Base-by-base conservation (phyloP, 2,329 filamentous ascomycete genomes). In the Celoporthe dispersa region DNA sequence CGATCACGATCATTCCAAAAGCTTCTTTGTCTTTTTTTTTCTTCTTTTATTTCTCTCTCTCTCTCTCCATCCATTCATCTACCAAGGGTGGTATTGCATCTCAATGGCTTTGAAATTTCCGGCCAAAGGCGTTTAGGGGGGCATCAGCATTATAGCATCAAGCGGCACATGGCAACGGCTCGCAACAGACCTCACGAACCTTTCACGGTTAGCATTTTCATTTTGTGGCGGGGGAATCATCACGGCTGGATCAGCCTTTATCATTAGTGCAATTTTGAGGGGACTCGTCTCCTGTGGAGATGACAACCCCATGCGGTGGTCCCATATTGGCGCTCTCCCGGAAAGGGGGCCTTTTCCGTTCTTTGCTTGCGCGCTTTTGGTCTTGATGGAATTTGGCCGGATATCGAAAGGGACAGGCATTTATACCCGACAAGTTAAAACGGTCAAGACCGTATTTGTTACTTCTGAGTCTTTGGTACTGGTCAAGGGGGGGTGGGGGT, bases 351-450 rank as follows among this genome's bases (percentile, higher is more conserved):
- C 22, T 48, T 33, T 61, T 51, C 16, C 57, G 14, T 28, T 28
- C 25, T 67, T 41, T 64, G 39, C 41, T 66, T 60, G 62, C 53
- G 28, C 39, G 22, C 14, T 57, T 53, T 57, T 57, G 35, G 31
- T 44, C n/a, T 68, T 35, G 44, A n/a, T 19, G 33, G 33, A 37
- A 37, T 9, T 64, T 68, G 67, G 65, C 68, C 64, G 68, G 57
- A 57, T 55, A 67, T 64, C 48, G 9, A 64, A 68, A 70, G 65
- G 64, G 53, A 64, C 65, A 70, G 60, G 64, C 60, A 70, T 68
- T 70, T 57, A 70, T 70, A 70, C 68, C 68, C 68, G 68, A 64
- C 65, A 51, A 51, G 28, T 68, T 14, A 35, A 2, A 57, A 53
- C 67, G 65, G 67, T 60, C 60, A 64, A 33, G 39, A 60, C 37